These are phyloP conservation scores for Candida nonsorbophila DNA, from an alignment of 805 yeast genomes.

Conservation along the genomic window DNA sequence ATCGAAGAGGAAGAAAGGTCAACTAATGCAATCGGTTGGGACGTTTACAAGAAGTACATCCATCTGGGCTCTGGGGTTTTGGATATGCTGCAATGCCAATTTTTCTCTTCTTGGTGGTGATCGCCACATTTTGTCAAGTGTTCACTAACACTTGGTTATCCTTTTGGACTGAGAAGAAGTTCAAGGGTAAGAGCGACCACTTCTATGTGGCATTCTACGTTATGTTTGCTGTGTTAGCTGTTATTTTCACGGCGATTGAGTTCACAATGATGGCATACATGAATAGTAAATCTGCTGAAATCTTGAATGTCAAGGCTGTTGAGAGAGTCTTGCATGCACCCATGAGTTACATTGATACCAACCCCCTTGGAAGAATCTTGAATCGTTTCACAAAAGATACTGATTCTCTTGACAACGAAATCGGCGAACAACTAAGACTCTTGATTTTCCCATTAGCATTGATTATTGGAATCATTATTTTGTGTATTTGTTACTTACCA, in stretches of 20 bases:
- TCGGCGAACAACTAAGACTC: conserved; percentile 38
- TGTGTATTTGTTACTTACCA: conserved; percentile 48
- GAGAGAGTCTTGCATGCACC: conserved; percentile 35
- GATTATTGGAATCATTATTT: conserved; percentile 34
- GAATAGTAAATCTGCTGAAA: conserved; percentile 32
- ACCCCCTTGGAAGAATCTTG: conserved; percentile 39
- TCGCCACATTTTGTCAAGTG: conserved; percentile 36
- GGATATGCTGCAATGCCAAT: conserved; percentile 28
- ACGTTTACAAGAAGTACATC: conserved; percentile 32
- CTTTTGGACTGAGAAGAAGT: conserved; percentile 34
- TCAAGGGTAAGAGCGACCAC: conserved; percentile 18
- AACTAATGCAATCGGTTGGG: conserved; percentile 35
- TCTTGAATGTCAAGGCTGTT: conserved; percentile 33
- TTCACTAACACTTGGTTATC: conserved; percentile 44
- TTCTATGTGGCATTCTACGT: conserved; percentile 33
- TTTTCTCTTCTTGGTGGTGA: conserved; percentile 23
- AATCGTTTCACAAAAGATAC: conserved; percentile 42
- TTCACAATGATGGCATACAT: conserved; percentile 38
- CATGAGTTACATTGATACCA: conserved; percentile 39
- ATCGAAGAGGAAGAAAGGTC: conserved; percentile 32
- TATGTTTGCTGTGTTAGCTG: conserved; percentile 30
- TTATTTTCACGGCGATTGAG: conserved; percentile 33
- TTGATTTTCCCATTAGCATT: conserved; percentile 36
- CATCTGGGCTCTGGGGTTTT: conserved; percentile 33
- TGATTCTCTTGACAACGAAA: conserved; percentile 40